Evolutionary conservation across 768 basidiomycete species (phyloP).

Genomic region (Chalciporus pseudorubinellus): DNA sequence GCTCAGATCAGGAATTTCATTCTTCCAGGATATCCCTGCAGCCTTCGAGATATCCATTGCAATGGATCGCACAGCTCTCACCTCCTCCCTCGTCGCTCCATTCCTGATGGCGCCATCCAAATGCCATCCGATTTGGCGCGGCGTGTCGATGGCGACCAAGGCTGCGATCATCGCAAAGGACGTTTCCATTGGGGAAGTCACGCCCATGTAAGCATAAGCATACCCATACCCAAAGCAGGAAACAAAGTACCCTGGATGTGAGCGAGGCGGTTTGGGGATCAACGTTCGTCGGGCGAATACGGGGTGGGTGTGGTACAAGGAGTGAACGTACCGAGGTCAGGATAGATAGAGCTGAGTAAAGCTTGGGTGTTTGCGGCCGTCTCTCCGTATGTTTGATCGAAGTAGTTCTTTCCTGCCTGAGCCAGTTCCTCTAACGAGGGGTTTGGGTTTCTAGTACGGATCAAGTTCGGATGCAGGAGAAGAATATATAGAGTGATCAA

Average conservation of each 20-base stretch:
- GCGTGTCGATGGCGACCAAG: constrained; percentile 59
- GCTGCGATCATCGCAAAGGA: constrained; percentile 61
- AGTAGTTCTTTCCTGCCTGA: constrained; percentile 42
- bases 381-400: constrained; percentile 53
- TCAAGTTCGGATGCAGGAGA: neutral
- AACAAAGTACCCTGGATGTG: constrained; percentile 50
- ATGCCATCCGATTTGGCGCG: constrained; percentile 67
- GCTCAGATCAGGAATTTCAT: constrained; percentile 45
- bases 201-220: constrained; percentile 47
- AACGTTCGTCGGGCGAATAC: neutral
- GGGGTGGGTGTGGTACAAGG: neutral
- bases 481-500: neutral
- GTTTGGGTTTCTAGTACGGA: constrained; percentile 37
- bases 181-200: constrained; percentile 51
- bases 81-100: constrained; percentile 54
- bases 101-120: constrained; percentile 52
- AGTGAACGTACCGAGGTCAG: constrained; percentile 57
- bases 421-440: constrained; percentile 44
- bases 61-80: constrained; percentile 52
- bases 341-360: constrained; percentile 51
- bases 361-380: constrained; percentile 47
- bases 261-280: neutral
- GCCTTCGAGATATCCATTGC: constrained; percentile 48
- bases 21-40: constrained; percentile 52
- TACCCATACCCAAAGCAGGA: constrained; percentile 56